Evolutionary conservation across 164 flowering plant genomes (phyloP), one percentile per base, ranked within the genome.

Genomic region (Magnolia sinica): DNA sequence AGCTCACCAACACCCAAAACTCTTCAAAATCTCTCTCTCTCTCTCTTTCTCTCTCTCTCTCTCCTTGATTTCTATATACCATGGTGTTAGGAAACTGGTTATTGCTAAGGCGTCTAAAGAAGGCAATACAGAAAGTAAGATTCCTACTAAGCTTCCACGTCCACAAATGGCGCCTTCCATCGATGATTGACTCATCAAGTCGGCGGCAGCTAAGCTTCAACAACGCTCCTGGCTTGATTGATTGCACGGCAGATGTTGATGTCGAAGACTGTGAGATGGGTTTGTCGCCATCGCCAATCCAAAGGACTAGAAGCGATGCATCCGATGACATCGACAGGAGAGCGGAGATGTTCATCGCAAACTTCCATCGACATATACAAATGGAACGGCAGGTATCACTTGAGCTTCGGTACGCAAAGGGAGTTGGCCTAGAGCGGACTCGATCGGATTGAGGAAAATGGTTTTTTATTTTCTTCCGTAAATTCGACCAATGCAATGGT

Each of bases 271-370:
- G 29, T 27, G 29, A 67, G 19, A 45, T 19, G 22, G 49, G 22
- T 68, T 18, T 2, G 19, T 68, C 71, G 45, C 68, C 68, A 23
- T 13, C 24, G 4, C 49, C 50, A 3, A 76, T 88, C 22, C 82
- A 74, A n/a, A 82, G 91, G 73, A 78, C 85, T 3, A 76, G 8
- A 19, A 87, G 91, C 50, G 77, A 14, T 27, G 29, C 73, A 31
- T 73, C 81, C 2, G 89, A 83, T 45, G 93, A 88, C 80, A 45
- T 90, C 23, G 87, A 90, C 81, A 70, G 24, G 59, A 86, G 79
- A 73, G 90, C 90, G 0, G 93, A 90, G 69, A 73, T 78, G 73
- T 90, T 89, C 50, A 90, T 90, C 10, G 45, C 75, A 0, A 90
- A 86, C 72, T 90, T 90, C 73, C 80, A 85, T 14, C 77, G 71